Conservation (phyloP, 148 eudicot species). For the Limonium bicolor region DNA sequence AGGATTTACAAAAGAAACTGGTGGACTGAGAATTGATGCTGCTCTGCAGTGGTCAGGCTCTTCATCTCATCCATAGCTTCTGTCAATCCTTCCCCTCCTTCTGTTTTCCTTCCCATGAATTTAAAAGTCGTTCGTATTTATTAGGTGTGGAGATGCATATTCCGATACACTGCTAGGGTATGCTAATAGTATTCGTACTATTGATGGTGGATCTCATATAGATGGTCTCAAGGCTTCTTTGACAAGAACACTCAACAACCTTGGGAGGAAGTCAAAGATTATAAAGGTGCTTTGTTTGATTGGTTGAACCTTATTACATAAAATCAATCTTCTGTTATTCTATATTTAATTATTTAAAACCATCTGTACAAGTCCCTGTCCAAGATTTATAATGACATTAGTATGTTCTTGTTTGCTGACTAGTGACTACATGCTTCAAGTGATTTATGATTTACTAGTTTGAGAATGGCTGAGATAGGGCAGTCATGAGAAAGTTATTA, state of each 20-base stretch:
- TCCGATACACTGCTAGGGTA: slow-evolving; percentile 87
- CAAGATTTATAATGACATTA: too few relatives aligned
- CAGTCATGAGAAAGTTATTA: too few relatives aligned
- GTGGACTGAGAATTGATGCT: slow-evolving; percentile 62
- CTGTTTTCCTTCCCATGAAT: slow-evolving; percentile 1
- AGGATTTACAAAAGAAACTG: slow-evolving; percentile 58
- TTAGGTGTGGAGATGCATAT: slow-evolving; percentile 96
- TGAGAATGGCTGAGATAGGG: too few relatives aligned
- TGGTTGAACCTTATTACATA: not conserved
- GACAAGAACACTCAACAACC: slow-evolving; percentile 76
- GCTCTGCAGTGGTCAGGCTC: slow-evolving; percentile 79
- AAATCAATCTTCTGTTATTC: not conserved
- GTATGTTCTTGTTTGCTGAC: too few relatives aligned
- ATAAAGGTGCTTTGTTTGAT: slow-evolving; percentile 44
- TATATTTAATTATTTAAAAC: not conserved
- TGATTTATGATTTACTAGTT: too few relatives aligned
- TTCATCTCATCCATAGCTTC: not conserved
- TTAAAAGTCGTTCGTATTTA: not conserved
- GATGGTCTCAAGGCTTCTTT: slow-evolving; percentile 85
- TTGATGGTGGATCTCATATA: slow-evolving; percentile 97
- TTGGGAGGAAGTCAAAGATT: slow-evolving; percentile 69
- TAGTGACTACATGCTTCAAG: too few relatives aligned
- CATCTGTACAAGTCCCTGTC: too few relatives aligned
- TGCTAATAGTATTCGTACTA: slow-evolving; percentile 96
- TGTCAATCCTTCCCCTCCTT: not conserved